Evolutionary conservation across 139 green algal genomes (phyloP).

Genomic region (Raphidocelis subcapitata): DNA sequence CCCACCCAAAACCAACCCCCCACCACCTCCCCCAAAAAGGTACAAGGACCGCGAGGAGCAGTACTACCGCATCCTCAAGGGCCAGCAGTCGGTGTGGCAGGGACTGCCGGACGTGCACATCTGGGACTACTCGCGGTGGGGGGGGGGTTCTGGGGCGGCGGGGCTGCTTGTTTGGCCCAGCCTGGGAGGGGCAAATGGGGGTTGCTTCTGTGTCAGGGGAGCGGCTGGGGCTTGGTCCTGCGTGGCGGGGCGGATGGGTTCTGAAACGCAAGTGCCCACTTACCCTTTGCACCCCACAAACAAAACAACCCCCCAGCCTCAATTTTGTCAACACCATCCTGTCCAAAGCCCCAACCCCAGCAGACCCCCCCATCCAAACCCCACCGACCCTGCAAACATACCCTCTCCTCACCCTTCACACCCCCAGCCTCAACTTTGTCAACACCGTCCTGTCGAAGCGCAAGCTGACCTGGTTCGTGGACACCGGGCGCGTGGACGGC

Average conservation of each 20-base stretch:
- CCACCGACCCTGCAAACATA: not conserved
- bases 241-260: too few relatives aligned
- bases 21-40: not conserved
- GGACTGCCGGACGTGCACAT: slow-evolving; percentile 87
- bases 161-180: not conserved
- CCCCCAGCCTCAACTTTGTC: slow-evolving; percentile 72
- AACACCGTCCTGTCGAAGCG: slow-evolving; percentile 94
- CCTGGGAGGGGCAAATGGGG: too few relatives aligned
- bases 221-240: too few relatives aligned
- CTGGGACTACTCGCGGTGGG: slow-evolving; percentile 93
- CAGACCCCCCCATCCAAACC: slow-evolving; percentile 3
- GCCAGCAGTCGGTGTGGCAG: slow-evolving; percentile 72
- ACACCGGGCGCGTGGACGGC: slow-evolving; percentile 80
- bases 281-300: too few relatives aligned
- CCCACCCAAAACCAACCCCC: not conserved
- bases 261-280: too few relatives aligned
- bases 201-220: too few relatives aligned
- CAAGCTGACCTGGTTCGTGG: slow-evolving; percentile 96
- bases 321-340: not conserved
- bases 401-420: not conserved
- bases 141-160: not conserved
- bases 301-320: too few relatives aligned
- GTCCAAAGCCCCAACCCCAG: not conserved
- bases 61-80: slow-evolving; percentile 85
- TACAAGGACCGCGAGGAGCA: slow-evolving; percentile 70